Evolutionary conservation across 306 rosid genomes (phyloP).

Genomic region (Trichosanthes cucumerina): DNA sequence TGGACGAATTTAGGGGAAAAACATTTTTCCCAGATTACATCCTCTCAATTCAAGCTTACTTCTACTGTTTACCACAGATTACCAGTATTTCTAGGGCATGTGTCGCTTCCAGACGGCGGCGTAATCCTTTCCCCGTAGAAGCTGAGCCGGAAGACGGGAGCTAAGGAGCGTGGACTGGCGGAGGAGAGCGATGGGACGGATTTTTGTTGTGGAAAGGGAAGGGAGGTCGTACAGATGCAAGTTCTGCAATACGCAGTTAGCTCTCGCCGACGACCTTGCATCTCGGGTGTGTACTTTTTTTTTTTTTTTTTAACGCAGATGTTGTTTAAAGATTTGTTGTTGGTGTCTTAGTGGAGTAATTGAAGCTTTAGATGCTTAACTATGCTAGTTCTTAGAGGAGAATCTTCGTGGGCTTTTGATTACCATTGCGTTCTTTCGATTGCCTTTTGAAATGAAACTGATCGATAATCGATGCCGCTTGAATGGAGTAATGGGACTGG

Average conservation of each 20-base stretch:
- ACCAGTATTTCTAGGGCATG: not conserved
- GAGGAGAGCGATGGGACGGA: constrained; percentile 47
- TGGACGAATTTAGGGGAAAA: not conserved
- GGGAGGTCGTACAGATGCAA: constrained; percentile 86
- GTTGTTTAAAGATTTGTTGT: not conserved
- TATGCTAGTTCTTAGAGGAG: not conserved
- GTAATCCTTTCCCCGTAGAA: not conserved
- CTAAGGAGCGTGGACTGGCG: not conserved
- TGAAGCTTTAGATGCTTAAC: not conserved
- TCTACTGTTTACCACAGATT: not conserved
- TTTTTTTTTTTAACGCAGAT: not conserved
- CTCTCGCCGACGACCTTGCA: constrained; percentile 59
- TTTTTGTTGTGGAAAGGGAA: constrained; percentile 72
- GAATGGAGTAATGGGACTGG: not conserved
- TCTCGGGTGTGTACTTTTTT: constrained; percentile 60
- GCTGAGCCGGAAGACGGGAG: not conserved
- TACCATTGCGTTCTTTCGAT: not conserved
- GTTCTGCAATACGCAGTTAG: constrained; percentile 80
- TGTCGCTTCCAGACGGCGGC: not conserved
- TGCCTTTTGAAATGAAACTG: not conserved
- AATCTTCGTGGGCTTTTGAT: not conserved
- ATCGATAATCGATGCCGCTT: not conserved
- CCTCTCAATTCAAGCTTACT: not conserved
- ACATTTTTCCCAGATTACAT: not conserved
- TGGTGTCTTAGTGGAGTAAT: not conserved